A percentile compares a stretch with the other conserved stretches of the same genome.
Conservation (phyloP, 305 asterid species). For the Fraxinus floribunda region DNA sequence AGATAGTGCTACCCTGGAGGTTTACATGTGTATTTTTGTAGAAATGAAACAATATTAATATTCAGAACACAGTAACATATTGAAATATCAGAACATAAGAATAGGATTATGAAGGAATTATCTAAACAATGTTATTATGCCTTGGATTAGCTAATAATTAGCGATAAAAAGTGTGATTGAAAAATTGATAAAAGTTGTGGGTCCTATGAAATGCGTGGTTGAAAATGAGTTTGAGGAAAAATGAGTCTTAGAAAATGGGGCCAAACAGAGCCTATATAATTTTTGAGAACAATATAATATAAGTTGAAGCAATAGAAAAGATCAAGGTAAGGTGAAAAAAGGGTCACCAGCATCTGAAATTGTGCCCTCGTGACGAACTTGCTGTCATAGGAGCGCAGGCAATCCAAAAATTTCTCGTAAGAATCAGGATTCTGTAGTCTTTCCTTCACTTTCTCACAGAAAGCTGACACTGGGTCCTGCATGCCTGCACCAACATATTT, state of each 20-base stretch:
- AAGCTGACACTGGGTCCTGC: slow-evolving; percentile 53
- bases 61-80: slow-evolving; percentile 12
- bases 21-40: neutral
- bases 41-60: slow-evolving; percentile 11
- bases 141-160: neutral
- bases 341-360: slow-evolving; percentile 62
- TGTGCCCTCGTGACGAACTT: slow-evolving; percentile 58
- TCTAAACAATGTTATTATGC: slow-evolving; percentile 1
- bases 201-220: neutral
- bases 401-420: slow-evolving; percentile 65
- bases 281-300: slow-evolving; percentile 12
- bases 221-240: neutral
- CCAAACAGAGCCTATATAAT: neutral
- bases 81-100: slow-evolving; percentile 3
- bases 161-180: neutral
- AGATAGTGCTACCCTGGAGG: neutral
- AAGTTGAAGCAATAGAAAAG: slow-evolving; percentile 21
- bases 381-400: slow-evolving; percentile 58
- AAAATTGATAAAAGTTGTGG: neutral
- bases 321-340: slow-evolving; percentile 26
- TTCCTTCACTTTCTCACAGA: slow-evolving; percentile 74
- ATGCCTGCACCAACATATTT: slow-evolving; percentile 50
- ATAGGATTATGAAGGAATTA: slow-evolving; percentile 19
- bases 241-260: neutral
- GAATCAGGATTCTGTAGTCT: slow-evolving; percentile 56